phyloP scores from a whole-genome alignment of 2,329 filamentous ascomycete genomes.

The Sclerotinia trifoliorum region DNA sequence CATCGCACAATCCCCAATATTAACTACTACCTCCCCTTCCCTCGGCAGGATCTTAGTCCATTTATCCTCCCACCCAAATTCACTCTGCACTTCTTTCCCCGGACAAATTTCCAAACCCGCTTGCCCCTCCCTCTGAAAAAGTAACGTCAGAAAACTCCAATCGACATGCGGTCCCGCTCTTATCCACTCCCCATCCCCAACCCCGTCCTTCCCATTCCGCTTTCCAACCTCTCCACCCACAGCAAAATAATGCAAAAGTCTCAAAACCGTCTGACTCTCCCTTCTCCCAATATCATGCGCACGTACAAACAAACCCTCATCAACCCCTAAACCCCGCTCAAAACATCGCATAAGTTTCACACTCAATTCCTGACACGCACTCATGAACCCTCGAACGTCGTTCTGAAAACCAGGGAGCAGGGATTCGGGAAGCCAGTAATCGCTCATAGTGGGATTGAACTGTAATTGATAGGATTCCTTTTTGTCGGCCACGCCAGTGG shows the following conservation, averaged over 20 bases:
- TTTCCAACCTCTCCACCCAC: constrained; percentile 37
- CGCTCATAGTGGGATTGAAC: constrained; percentile 43
- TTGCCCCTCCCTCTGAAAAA: constrained; percentile 62
- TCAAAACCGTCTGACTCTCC: constrained; percentile 53
- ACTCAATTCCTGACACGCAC: constrained; percentile 44
- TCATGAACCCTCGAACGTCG: constrained; percentile 41
- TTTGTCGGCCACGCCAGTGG: constrained; percentile 53
- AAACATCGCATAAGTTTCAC: constrained; percentile 57
- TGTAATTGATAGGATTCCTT: constrained; percentile 61
- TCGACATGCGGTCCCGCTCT: constrained; percentile 63
- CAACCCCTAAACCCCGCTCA: constrained; percentile 52
- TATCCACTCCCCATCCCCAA: constrained; percentile 48
- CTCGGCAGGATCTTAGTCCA: constrained; percentile 63
- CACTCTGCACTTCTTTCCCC: constrained; percentile 58
- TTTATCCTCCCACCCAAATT: constrained; percentile 56
- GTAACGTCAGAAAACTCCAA: constrained; percentile 61
- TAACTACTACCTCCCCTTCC: constrained; percentile 58
- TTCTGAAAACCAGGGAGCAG: constrained; percentile 50
- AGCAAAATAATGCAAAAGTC: constrained; percentile 58
- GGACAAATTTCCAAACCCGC: constrained; percentile 64
- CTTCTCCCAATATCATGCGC: constrained; percentile 50
- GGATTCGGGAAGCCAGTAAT: constrained; percentile 39
- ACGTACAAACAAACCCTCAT: constrained; percentile 53
- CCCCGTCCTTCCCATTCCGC: no score
- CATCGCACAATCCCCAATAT: constrained; percentile 67